Base-by-base conservation (phyloP, 2,329 filamentous ascomycete genomes). In the Mariannaea sp. region DNA sequence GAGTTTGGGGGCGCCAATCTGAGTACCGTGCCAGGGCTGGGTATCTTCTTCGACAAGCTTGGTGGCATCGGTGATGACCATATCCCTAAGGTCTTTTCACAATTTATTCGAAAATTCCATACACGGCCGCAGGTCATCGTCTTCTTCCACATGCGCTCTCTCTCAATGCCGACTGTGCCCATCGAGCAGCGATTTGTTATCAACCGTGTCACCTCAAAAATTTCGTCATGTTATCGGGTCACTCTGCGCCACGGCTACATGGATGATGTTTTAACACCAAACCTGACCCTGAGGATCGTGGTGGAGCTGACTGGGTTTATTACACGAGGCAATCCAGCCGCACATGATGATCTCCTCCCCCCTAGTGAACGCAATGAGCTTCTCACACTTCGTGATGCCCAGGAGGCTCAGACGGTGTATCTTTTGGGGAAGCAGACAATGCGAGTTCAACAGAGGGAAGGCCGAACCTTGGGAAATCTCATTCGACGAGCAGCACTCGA, bases 1-100 rank as follows among this genome's bases (percentile, higher is more conserved):
- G 69, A 71, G 26, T 78, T 71, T 69, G 76, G 77, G 38, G 73
- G 75, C 33, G 74, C 75, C 3, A 59, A 68, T 12, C 61, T 78
- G 7, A 78, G 75, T 22, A 73, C 73, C 0, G 80, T 83, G 46
- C 77, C 75, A 50, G 89, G 78, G 22, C 79, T 83, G 6, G 88
- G 86, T 1, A 84, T 92, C 49, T 92, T 90, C 74, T 91, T 92
- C 68, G 89, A 92, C 72, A 92, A 92, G 71, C 79, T 82, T 1
- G 88, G 88, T 36, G 79, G 87, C 86, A 2, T 30, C 29, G 36
- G 80, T 80, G 7, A 85, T 87, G 66, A 66, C 33, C 61, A 65
- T 16, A 65, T 66, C 10, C 64, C 64, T 4, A 66, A 65, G 27
- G 64, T 66, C 8, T 91, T 90, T 68, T 82, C 84, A 3, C 86